Evolutionary conservation across 805 yeast species (phyloP).

Genomic region (Naumovozyma dairenensis): DNA sequence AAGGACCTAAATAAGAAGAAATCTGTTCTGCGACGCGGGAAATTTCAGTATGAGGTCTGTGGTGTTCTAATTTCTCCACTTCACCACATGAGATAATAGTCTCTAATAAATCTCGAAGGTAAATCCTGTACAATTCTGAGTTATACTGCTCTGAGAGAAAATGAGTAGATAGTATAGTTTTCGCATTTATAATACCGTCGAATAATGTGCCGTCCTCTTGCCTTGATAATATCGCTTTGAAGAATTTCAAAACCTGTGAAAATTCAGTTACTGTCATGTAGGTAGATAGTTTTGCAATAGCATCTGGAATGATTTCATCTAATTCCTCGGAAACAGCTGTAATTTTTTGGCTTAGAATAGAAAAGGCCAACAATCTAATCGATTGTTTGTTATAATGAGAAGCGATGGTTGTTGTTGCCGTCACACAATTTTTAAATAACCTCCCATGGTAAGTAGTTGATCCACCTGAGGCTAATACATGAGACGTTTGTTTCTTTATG

Average conservation of each 20-base stretch:
- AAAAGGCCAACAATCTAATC: constrained; percentile 66
- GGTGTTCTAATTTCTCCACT: constrained; percentile 62
- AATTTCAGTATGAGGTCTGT: constrained; percentile 66
- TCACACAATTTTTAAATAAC: constrained; percentile 56
- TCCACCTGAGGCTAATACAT: neutral
- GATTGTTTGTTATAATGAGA: constrained; percentile 57
- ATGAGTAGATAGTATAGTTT: constrained; percentile 34
- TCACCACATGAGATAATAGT: constrained; percentile 72
- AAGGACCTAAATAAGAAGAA: constrained; percentile 53
- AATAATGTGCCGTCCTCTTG: constrained; percentile 32
- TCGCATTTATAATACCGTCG: constrained; percentile 39
- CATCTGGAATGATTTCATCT: constrained; percentile 47
- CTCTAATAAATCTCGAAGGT: constrained; percentile 56
- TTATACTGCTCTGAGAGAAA: constrained; percentile 21
- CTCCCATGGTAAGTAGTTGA: constrained; percentile 12
- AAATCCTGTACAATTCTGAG: constrained; percentile 41
- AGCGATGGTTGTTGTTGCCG: constrained; percentile 58
- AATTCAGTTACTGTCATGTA: constrained; percentile 59
- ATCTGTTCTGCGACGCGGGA: constrained; percentile 63
- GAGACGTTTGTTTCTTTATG: neutral
- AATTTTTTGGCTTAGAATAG: constrained; percentile 73
- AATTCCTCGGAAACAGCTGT: constrained; percentile 39
- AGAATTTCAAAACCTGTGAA: constrained; percentile 46
- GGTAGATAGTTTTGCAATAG: constrained; percentile 54
- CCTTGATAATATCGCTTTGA: constrained; percentile 38